Base-by-base conservation (phyloP, 768 basidiomycete genomes). In the Filobasidium floriforme region DNA sequence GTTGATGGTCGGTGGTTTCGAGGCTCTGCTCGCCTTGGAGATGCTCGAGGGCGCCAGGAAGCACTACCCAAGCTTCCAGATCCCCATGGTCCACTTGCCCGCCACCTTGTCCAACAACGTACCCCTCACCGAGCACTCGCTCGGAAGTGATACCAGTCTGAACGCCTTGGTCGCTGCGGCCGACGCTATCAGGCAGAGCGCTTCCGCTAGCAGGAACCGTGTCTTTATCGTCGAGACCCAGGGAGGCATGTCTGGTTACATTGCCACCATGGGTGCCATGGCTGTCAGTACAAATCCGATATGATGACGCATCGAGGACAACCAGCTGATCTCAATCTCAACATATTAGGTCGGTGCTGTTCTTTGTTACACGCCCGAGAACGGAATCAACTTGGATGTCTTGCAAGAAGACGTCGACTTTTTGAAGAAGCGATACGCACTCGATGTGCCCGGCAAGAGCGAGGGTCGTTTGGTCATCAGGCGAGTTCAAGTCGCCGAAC, bases 191-290 rank as follows among this genome's bases (percentile, higher is more conserved):
- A 96, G 93, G 81, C 96, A 99, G 82, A 93, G 91, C 74, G 96
- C 96, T 11, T 89, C 89, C 63, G 94, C 96, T 5, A 96, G 92
- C 75, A 80, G 96, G 69, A 92, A 98, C 78, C 82, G 96, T 51
- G 96, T 97, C 66, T 99, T 99, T 76, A 89, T 98, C 1, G 91
- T 99, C 19, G 94, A 99, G 80, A 97, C 93, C 0, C 96, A 98
- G 78, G 96, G 96, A 59, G 96, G 94, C 10, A 88, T 89, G 75
- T 96, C 90, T 76, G 96, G 96, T 10, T 99, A 93, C 77, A 85
- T 99, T 64, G 92, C 93, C 2, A 87, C 92, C 0, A 85, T 98
- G 84, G 96, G 96, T 61, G 96, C 92, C 7, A 81, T 99, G 72
- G 96, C 94, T 46, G 93, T 94, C 70, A 79, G 90, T 83, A 40